Base-by-base conservation (phyloP, 495 filamentous ascomycete species). In the Achaetomiella virescens region DNA sequence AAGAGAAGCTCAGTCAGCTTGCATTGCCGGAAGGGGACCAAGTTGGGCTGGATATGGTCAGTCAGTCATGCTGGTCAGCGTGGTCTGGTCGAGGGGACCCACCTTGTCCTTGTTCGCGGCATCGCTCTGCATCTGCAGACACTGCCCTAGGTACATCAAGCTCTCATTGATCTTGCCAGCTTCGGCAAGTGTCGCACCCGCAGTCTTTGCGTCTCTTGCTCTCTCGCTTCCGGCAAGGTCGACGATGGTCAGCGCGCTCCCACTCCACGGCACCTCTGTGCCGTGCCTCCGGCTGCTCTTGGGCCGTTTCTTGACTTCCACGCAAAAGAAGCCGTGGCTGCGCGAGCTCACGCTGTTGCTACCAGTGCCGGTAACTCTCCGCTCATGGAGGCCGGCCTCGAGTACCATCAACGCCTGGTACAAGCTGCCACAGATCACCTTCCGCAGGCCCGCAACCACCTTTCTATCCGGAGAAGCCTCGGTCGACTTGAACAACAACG, bases 161-260 rank as follows among this genome's bases (percentile, higher is more conserved):
- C 86, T 91, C 66, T 96, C 91, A 66, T 98, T 98, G 63, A 98
- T 98, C 70, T 96, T 96, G 17, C 93, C 95, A 20, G 93, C 95
- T 70, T 98, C 93, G 0, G 86, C 91, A 2, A 98, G 80, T 1
- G 91, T 96, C 0, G 90, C 84, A 18, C 93, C 92, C 0, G 89
- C 86, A 18, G 95, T 97, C 73, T 96, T 96, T 14, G 95, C 91
- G 52, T 90, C 90, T 61, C 90, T 79, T 20, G 92, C 91, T 52
- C 93, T 85, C 70, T 98, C 93, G 52, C 93, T 97, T 9, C 90
- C 91, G 43, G 95, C 93, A 18, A 97, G 74, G 71, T 98, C 93
- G 31, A 96, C 95, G 48, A 98, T 84, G 7, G 89, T 95, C 27
- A 98, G 76, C 8, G 86, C 84, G 51, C 86, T 89, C 21, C 84